Conservation (phyloP, 495 filamentous ascomycete species). For the Hamigera avellanea region DNA sequence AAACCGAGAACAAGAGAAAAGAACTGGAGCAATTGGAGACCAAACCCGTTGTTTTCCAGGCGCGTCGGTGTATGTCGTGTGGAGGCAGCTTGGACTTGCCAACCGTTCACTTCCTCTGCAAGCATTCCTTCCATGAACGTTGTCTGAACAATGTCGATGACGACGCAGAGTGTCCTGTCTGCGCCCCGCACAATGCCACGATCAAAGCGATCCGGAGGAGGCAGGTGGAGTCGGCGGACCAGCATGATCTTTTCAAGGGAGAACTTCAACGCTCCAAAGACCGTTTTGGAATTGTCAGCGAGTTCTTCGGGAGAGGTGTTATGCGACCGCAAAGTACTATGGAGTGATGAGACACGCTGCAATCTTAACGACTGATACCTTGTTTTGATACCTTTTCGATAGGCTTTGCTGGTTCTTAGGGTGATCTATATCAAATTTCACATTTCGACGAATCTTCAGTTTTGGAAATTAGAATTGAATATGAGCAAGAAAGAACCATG, state of each 20-base stretch:
- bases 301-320: slow-evolving; percentile 91
- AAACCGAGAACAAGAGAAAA: slow-evolving; percentile 66
- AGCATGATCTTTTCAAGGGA: slow-evolving; percentile 82
- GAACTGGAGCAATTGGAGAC: slow-evolving; percentile 65
- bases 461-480: too few relatives aligned
- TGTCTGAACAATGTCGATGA: slow-evolving; percentile 61
- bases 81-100: slow-evolving; percentile 67
- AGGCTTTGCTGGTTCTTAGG: slow-evolving; percentile 1
- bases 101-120: slow-evolving; percentile 90
- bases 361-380: too few relatives aligned
- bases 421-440: too few relatives aligned
- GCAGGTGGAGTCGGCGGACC: slow-evolving; percentile 77
- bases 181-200: slow-evolving; percentile 70
- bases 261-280: slow-evolving; percentile 71
- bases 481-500: too few relatives aligned
- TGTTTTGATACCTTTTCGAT: not conserved
- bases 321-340: slow-evolving; percentile 47
- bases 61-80: slow-evolving; percentile 76
- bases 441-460: too few relatives aligned
- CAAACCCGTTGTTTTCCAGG: slow-evolving; percentile 83
- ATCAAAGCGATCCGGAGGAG: slow-evolving; percentile 74
- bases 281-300: slow-evolving; percentile 75
- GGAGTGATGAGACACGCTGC: slow-evolving; percentile 16
- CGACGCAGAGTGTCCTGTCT: slow-evolving; percentile 72
- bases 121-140: slow-evolving; percentile 87